Conservation (phyloP, 75 land plant species). For the Isoetes taiwanensis region DNA sequence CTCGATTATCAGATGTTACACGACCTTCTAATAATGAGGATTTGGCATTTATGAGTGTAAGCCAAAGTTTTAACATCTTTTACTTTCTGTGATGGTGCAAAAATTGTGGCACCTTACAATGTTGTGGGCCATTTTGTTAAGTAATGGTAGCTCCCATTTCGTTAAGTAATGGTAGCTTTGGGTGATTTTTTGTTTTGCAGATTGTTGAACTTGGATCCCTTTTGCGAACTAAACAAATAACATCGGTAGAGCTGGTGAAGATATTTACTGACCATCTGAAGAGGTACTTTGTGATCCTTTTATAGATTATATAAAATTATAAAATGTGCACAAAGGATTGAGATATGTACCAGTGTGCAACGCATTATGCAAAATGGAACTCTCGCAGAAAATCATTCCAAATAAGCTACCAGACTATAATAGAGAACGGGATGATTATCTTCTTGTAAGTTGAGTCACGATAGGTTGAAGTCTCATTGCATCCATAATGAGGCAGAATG, state of each 20-base stretch:
- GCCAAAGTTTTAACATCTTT: too few species aligned
- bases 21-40: constrained; percentile 2
- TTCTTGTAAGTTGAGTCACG: too few species aligned
- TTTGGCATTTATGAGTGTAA: not conserved
- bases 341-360: too few species aligned
- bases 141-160: not conserved
- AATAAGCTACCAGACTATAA: too few species aligned
- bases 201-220: not conserved
- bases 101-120: not conserved
- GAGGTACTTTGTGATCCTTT: not conserved
- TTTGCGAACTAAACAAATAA: not conserved
- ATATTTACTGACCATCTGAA: constrained; percentile 1
- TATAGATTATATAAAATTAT: too few species aligned
- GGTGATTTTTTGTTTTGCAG: not conserved
- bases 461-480: too few species aligned
- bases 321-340: not conserved
- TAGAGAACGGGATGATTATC: too few species aligned
- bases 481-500: too few species aligned
- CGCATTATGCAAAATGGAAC: too few species aligned
- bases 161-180: not conserved
- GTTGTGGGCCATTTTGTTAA: not conserved
- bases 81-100: too few species aligned
- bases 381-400: too few species aligned
- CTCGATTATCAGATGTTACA: not conserved
- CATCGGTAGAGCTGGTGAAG: not conserved